Conservation (phyloP, 768 basidiomycete genomes). For the Russula virescens region DNA sequence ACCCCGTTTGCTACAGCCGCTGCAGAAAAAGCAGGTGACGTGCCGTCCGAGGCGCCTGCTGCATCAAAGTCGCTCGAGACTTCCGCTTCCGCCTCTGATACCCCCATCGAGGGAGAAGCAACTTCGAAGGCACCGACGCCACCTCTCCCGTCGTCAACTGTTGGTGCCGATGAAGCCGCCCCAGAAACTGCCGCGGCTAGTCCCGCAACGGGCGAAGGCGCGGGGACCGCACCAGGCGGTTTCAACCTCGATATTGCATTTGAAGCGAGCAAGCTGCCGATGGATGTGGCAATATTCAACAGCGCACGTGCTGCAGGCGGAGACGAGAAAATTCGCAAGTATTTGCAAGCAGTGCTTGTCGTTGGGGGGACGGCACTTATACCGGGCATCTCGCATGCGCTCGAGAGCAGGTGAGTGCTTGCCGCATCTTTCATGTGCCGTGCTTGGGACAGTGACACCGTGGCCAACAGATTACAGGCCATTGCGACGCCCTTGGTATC, state of each 20-base stretch:
- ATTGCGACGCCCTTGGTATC: slow-evolving; percentile 78
- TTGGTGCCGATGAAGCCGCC: slow-evolving; percentile 7
- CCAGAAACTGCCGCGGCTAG: slow-evolving; percentile 11
- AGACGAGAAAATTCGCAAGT: slow-evolving; percentile 86
- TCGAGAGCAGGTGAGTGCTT: slow-evolving; percentile 73
- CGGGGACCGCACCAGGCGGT: slow-evolving; percentile 23
- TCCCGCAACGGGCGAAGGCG: slow-evolving; percentile 10
- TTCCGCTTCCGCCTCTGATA: slow-evolving; percentile 22
- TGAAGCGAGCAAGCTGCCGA: slow-evolving; percentile 84
- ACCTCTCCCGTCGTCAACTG: slow-evolving; percentile 23
- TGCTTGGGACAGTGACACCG: slow-evolving; percentile 5
- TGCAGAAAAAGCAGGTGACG: slow-evolving; percentile 18
- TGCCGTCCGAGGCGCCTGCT: slow-evolving; percentile 21
- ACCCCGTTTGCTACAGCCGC: slow-evolving; percentile 23
- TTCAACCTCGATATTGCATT: slow-evolving; percentile 69
- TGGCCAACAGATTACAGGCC: slow-evolving; percentile 55
- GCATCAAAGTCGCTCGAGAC: slow-evolving; percentile 22
- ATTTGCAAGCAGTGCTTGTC: slow-evolving; percentile 80
- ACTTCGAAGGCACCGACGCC: slow-evolving; percentile 23
- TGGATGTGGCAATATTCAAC: slow-evolving; percentile 92
- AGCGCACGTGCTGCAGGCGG: slow-evolving; percentile 82
- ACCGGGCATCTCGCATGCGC: slow-evolving; percentile 76
- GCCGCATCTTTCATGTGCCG: too few relatives aligned
- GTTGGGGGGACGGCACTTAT: slow-evolving; percentile 80
- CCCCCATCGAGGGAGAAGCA: slow-evolving; percentile 19